phyloP scores from a whole-genome alignment of 331 rosid species.

The Phaseolus coccineus region DNA sequence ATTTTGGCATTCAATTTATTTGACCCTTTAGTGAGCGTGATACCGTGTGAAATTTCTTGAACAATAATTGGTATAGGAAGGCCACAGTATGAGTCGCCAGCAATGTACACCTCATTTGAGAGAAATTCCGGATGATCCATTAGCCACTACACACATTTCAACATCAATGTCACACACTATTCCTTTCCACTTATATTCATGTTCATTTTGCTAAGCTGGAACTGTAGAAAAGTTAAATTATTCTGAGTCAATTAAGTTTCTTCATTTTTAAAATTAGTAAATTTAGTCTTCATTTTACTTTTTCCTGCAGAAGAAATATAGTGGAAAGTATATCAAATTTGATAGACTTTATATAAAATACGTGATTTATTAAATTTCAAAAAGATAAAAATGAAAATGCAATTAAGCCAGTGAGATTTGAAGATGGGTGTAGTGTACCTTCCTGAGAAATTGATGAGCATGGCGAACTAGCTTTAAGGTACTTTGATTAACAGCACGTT shows the following conservation, averaged over 20 bases:
- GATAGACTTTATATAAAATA: background rate
- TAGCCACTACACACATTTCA: constrained; percentile 53
- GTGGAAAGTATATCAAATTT: background rate
- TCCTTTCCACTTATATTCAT: background rate
- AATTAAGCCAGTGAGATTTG: background rate
- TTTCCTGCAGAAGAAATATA: background rate
- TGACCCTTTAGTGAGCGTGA: background rate
- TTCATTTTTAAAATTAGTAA: no score
- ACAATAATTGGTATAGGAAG: constrained; percentile 46
- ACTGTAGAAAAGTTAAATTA: background rate
- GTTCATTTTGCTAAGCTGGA: background rate
- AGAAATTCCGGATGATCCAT: constrained; percentile 54
- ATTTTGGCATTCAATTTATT: background rate
- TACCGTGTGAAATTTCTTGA: constrained; percentile 56
- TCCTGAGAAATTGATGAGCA: constrained; percentile 50
- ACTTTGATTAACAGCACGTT: constrained; percentile 21
- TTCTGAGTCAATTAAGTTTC: background rate
- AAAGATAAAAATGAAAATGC: no score
- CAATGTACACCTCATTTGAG: constrained; percentile 50
- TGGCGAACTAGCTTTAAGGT: constrained; percentile 36
- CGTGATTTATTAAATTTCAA: background rate
- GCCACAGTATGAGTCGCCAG: constrained; percentile 61
- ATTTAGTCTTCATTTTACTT: no score
- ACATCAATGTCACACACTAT: background rate
- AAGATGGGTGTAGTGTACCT: constrained; percentile 5